phyloP scores from a whole-genome alignment of 495 filamentous ascomycete genomes.

The Podospora sp. region DNA sequence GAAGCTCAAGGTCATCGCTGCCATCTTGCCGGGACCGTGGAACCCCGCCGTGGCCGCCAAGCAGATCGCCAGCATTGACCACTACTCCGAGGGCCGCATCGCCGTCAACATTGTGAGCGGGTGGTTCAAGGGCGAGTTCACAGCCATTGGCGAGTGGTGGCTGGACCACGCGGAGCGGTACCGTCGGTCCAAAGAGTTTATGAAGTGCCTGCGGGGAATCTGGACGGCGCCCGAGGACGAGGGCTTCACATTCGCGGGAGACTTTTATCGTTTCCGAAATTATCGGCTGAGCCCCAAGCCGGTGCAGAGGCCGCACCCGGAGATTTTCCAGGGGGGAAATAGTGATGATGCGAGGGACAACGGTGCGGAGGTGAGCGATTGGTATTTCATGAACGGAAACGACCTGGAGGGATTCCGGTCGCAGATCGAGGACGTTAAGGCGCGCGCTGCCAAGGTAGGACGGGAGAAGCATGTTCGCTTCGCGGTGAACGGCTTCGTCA shows the following conservation, averaged over 20 bases:
- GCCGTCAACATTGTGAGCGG: constrained; percentile 54
- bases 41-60: constrained; percentile 54
- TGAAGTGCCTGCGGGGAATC: constrained; percentile 50
- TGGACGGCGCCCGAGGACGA: constrained; percentile 45
- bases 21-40: constrained; percentile 53
- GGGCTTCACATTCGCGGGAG: constrained; percentile 48
- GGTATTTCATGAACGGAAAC: constrained; percentile 57
- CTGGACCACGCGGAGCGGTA: constrained; percentile 54
- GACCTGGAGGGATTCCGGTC: constrained; percentile 51
- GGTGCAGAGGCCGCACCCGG: constrained; percentile 45
- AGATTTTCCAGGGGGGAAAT: constrained; percentile 55
- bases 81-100: constrained; percentile 50
- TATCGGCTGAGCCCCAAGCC: constrained; percentile 52
- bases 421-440: constrained; percentile 50
- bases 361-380: constrained; percentile 46
- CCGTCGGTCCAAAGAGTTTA: constrained; percentile 50
- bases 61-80: constrained; percentile 53
- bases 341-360: constrained; percentile 49
- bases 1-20: constrained; percentile 51
- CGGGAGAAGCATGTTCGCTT: constrained; percentile 46
- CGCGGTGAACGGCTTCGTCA: constrained; percentile 52
- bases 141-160: constrained; percentile 55
- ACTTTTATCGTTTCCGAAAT: constrained; percentile 54
- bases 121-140: constrained; percentile 56
- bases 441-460: constrained; percentile 40